Base-by-base conservation (phyloP, 2,329 filamentous ascomycete species). In the Magnaporthiopsis incrustans region DNA sequence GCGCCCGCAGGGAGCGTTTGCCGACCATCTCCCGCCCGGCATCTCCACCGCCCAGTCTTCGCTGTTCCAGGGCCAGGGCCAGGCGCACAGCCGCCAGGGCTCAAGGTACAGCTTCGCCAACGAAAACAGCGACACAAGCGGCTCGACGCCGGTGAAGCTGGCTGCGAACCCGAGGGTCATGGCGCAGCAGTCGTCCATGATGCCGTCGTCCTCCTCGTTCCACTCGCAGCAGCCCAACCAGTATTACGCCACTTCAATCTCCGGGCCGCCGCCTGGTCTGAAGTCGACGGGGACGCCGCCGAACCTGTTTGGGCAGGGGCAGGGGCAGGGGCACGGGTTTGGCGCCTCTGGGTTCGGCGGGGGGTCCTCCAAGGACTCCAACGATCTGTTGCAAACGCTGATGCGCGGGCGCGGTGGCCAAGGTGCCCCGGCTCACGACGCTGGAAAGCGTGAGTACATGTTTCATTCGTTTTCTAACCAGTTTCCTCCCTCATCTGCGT, bases 401-500 rank as follows among this genome's bases (percentile, higher is more conserved):
- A 84, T 96, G 73, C 87, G 92, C 72, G 85, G 85, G 50, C 66
- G 73, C 64, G 70, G 84, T 73, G 82, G 84, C 72, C 84, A 84
- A 75, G 86, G 84, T 75, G 85, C 83, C 76, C 89, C 92, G 78
- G 83, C 84, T 76, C 88, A 90, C 79, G 92, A 96, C 81, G 85
- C 88, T 78, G 88, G 88, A 87, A 97, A 97, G 92, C 92, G 92
- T 97, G 92, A 97, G 92, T 97, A 90, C 84, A 89, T 92, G 84
- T 90, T 93, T 61, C 67, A 68, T 87, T 91, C 92, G 89, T 91
- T 93, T 81, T 88, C 90, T 79, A 91, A 90, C 77, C 90, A 93
- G 83, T 91, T 91, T 81, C 89, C 89, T 59, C 57, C 62, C 80
- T 83, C 87, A 80, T 90, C 89, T 82, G 82, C 89, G 82, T 88